Base-by-base conservation (phyloP, 2,329 filamentous ascomycete species). In the Dendryphion nanum region DNA sequence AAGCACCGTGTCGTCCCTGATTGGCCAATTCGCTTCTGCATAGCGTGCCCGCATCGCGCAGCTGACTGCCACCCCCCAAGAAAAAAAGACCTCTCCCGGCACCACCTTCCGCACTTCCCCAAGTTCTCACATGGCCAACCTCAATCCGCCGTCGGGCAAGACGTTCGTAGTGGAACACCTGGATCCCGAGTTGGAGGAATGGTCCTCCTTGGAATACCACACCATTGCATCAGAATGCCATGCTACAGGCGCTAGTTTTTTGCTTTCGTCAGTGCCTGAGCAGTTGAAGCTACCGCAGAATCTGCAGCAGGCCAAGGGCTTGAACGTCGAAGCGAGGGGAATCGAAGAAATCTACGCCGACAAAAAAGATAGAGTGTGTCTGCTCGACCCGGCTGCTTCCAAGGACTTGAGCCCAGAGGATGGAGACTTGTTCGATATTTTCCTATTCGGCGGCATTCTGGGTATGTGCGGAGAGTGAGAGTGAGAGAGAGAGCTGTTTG, bases 131-230 rank as follows among this genome's bases (percentile, higher is more conserved):
- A 65, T 65, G 62, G 48, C 61, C 30, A 45, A 49, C 50, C 24
- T 39, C 41, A 42, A 29, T 33, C 29, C 40, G 7, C 23, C 40
- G n/a, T 30, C 52, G 15, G 58, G 53, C 44, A 86, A 89, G 68
- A 90, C 82, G 30, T 96, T 93, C 70, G 86, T 97, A 57, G 90
- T 97, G 55, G 91, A 97, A 74, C 91, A 98, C 69, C 82, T 98
- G 49, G 93, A 98, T 71, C 84, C 87, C 28, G 93, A 98, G 68
- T 78, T 98, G 19, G 93, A 94, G 21, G 79, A 82, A 28, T 98
- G 93, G 93, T 97, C 93, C 17, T 82, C 88, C 48, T 79, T 97
- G 37, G 93, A 98, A 72, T 98, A 98, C 71, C 73, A 81, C 38
- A 80, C 85, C 58, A 96, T 98, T 63, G 89, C 89, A 35, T 74